Evolutionary conservation across 129 eudicot genomes (phyloP).

Genomic region (Solidago caesia): DNA sequence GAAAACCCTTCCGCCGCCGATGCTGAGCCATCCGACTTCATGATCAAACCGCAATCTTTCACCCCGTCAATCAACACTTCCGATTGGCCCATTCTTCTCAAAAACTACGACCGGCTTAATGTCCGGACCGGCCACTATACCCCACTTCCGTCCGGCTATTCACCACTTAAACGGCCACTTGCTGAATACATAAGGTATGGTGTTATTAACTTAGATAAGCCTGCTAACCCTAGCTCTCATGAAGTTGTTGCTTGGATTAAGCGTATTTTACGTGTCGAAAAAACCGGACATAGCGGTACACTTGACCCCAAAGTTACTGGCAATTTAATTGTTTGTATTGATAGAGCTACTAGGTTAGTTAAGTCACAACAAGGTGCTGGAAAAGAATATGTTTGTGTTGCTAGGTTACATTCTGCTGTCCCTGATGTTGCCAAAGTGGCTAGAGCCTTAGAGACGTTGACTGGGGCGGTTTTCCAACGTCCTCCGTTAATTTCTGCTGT

Average conservation of each 20-base stretch:
- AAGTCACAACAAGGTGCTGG: constrained; percentile 96
- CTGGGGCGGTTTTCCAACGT: constrained; percentile 86
- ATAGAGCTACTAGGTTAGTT: constrained; percentile 79
- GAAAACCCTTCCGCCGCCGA: too few relatives aligned
- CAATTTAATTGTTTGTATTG: constrained; percentile 76
- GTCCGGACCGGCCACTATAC: constrained; percentile 93
- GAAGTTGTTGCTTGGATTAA: constrained; percentile 95
- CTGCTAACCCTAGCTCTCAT: constrained; percentile 85
- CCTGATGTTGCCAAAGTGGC: constrained; percentile 78
- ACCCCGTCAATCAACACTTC: constrained; percentile 73
- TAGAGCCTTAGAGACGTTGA: constrained; percentile 69
- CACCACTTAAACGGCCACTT: constrained; percentile 81
- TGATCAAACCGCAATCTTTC: constrained; percentile 72
- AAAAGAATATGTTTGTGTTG: constrained; percentile 92
- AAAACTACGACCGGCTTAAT: constrained; percentile 75
- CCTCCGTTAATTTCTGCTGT: constrained; percentile 92
- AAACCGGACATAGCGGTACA: constrained; percentile 85
- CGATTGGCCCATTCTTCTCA: constrained; percentile 81
- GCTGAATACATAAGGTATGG: constrained; percentile 83
- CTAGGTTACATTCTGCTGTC: constrained; percentile 70
- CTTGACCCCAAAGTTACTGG: constrained; percentile 91
- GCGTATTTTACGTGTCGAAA: constrained; percentile 73
- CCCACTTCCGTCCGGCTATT: constrained; percentile 87
- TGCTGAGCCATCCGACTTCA: too few relatives aligned
- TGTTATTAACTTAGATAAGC: constrained; percentile 74